Conservation (phyloP, 2,329 filamentous ascomycete species). For the Pseudophaeomoniella oleicola region DNA sequence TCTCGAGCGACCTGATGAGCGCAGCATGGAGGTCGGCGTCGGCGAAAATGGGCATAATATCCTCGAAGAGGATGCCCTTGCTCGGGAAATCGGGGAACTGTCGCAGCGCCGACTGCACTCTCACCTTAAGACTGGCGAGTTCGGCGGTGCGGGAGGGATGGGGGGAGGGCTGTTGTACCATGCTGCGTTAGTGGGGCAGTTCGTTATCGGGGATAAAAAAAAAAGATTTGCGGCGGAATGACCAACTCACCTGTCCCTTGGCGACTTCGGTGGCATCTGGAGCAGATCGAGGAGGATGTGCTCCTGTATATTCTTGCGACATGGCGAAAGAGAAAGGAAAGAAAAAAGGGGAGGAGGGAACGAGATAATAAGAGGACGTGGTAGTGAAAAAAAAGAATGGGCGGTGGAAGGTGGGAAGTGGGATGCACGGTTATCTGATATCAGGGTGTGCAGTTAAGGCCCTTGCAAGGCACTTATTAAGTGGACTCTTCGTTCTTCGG, state of each 20-base stretch:
- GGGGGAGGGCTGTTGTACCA: constrained; percentile 27
- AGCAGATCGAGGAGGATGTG: not conserved
- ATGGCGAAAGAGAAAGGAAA: not conserved
- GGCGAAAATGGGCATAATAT: constrained; percentile 93
- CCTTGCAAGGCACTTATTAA: too few species aligned
- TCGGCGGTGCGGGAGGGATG: constrained; percentile 33
- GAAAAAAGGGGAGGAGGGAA: not conserved
- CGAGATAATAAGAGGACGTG: not conserved
- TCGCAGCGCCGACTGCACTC: constrained; percentile 57
- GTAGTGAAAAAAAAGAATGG: constrained; percentile 1
- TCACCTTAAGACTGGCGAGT: constrained; percentile 51
- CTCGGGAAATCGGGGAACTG: constrained; percentile 86
- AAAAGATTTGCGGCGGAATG: not conserved
- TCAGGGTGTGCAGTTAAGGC: too few species aligned
- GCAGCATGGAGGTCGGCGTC: constrained; percentile 57
- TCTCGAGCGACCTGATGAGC: constrained; percentile 71
- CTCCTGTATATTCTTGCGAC: constrained; percentile 1
- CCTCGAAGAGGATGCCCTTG: constrained; percentile 88
- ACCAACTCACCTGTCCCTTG: not conserved
- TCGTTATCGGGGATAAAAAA: not conserved
- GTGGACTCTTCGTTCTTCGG: too few species aligned
- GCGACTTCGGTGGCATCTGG: constrained; percentile 1
- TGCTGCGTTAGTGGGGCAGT: too few species aligned
- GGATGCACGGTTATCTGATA: not conserved
- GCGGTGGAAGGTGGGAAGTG: not conserved